Conservation (phyloP, 371 early-diverging fungal species). For the Mortierella sp. region DNA sequence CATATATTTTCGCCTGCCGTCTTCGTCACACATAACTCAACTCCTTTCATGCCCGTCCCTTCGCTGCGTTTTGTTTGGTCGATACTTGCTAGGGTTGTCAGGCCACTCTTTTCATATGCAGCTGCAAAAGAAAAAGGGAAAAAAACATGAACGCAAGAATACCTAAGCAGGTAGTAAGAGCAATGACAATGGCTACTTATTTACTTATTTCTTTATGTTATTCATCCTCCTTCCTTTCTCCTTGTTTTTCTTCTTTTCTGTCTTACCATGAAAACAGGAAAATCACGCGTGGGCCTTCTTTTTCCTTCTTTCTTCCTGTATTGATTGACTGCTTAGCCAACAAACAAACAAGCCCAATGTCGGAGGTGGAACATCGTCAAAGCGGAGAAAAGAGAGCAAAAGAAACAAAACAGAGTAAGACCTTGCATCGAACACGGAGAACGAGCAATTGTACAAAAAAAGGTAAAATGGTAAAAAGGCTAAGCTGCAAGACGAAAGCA, state of each 20-base stretch:
- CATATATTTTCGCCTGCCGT: too few species aligned
- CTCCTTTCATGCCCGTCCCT: too few species aligned
- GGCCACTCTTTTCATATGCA: too few species aligned
- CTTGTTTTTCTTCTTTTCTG: neutral
- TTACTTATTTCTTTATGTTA: neutral
- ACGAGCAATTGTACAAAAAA: too few species aligned
- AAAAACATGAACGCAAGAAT: too few species aligned
- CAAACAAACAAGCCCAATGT: neutral
- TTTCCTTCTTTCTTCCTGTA: neutral
- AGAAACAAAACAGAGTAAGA: neutral
- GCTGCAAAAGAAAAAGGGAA: too few species aligned
- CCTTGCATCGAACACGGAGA: too few species aligned
- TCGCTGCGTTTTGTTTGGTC: too few species aligned
- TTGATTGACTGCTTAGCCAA: conserved; percentile 1
- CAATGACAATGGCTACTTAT: neutral
- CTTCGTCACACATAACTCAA: too few species aligned
- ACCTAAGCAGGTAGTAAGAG: neutral
- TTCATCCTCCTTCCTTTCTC: neutral
- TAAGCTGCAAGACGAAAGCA: neutral
- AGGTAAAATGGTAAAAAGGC: conserved; percentile 7
- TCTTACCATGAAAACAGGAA: conserved; percentile 3
- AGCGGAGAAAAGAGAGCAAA: neutral
- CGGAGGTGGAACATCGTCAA: neutral
- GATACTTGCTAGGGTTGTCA: too few species aligned
- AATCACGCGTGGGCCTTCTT: neutral